These are phyloP conservation scores for Aspergillus carlsbadensis DNA, from an alignment of 495 filamentous ascomycete species.

Conservation along the genomic window DNA sequence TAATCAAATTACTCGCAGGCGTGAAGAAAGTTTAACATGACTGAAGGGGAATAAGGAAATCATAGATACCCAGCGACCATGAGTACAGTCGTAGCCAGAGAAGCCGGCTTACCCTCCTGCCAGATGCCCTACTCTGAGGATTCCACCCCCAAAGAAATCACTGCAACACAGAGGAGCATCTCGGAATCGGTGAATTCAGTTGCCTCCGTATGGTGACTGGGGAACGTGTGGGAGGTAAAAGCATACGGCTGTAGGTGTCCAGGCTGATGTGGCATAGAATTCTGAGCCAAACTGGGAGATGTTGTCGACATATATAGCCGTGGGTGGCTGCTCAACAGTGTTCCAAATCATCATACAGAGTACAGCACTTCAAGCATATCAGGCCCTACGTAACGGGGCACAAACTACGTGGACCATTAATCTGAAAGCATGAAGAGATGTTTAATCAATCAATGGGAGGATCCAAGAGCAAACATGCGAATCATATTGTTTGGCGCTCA, in stretches of 20 bases:
- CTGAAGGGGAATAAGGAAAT: neutral
- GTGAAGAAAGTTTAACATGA: constrained; percentile 3
- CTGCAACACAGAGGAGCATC: neutral
- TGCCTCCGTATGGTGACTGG: neutral
- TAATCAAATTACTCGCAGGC: neutral
- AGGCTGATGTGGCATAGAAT: neutral
- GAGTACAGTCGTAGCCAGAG: too few species aligned
- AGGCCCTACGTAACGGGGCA: constrained; percentile 5
- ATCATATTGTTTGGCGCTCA: constrained; percentile 26
- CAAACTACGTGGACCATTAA: constrained; percentile 39
- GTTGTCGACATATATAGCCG: neutral
- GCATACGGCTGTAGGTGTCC: too few species aligned
- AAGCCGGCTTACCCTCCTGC: neutral
- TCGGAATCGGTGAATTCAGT: neutral
- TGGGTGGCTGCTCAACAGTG: neutral
- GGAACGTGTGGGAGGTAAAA: too few species aligned
- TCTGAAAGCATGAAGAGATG: constrained; percentile 13
- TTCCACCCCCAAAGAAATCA: neutral
- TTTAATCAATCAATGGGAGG: constrained; percentile 22
- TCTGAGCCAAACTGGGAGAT: neutral
- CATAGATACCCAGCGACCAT: too few species aligned
- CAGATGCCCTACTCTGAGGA: neutral
- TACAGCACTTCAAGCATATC: neutral
- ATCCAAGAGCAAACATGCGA: constrained; percentile 21
- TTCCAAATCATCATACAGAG: constrained; percentile 7